Evolutionary conservation across 2,329 filamentous ascomycete species (phyloP).

Genomic region (Hypoxylon sp.): DNA sequence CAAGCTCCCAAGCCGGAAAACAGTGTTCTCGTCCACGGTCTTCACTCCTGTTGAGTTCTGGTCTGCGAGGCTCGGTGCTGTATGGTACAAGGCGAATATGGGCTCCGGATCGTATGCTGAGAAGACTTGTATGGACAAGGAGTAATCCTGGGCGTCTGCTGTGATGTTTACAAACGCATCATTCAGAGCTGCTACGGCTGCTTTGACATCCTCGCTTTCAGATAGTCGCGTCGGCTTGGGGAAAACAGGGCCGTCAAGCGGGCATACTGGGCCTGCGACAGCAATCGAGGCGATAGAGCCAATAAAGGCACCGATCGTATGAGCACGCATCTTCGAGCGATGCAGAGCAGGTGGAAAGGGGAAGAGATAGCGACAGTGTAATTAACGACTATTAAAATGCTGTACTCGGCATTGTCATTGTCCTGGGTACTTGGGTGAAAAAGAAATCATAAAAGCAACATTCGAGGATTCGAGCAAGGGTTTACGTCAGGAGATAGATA

Average conservation of each 20-base stretch:
- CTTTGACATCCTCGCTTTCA: conserved; percentile 39
- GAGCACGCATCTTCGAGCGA: conserved; percentile 21
- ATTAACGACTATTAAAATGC: not conserved
- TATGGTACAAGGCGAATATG: conserved; percentile 53
- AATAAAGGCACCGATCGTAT: conserved; percentile 14
- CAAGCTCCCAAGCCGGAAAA: conserved; percentile 58
- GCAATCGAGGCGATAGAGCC: conserved; percentile 29
- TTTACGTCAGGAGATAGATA: not conserved
- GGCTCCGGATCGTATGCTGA: conserved; percentile 49
- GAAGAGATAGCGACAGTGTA: not conserved
- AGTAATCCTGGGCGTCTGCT: conserved; percentile 46
- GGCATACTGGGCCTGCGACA: conserved; percentile 42
- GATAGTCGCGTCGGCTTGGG: conserved; percentile 44
- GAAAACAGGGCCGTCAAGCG: conserved; percentile 47
- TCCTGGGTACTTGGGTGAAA: conserved; percentile 11
- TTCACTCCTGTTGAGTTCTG: conserved; percentile 49
- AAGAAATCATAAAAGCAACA: not conserved
- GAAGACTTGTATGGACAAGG: conserved; percentile 56
- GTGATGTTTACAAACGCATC: conserved; percentile 42
- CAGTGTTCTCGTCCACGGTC: conserved; percentile 54
- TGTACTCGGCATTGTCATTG: conserved; percentile 12
- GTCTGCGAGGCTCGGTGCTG: conserved; percentile 47
- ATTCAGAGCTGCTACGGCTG: conserved; percentile 43
- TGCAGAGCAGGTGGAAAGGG: not conserved
- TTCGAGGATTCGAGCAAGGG: not conserved